Evolutionary conservation across 306 rosid genomes (phyloP).

Genomic region (Cercis canadensis): DNA sequence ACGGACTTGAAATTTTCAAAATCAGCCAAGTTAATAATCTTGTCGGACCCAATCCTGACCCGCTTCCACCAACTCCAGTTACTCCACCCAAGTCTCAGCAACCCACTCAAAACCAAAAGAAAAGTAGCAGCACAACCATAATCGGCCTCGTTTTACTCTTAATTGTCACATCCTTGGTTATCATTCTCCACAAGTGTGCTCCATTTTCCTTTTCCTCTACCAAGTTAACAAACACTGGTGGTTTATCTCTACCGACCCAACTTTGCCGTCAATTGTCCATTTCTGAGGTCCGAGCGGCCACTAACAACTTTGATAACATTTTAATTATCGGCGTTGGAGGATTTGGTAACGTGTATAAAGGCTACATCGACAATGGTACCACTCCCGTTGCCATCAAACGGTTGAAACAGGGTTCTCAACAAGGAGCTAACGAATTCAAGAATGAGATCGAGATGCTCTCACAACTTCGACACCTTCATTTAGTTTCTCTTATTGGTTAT

Average conservation of each 20-base stretch:
- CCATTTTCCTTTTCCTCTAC: background rate
- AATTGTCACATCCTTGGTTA: no score
- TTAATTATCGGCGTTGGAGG: constrained; percentile 2
- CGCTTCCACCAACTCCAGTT: background rate
- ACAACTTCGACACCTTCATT: constrained; percentile 7
- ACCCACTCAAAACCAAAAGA: constrained; percentile 6
- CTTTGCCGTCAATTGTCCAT: constrained; percentile 21
- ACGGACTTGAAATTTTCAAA: constrained; percentile 54
- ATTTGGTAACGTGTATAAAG: constrained; percentile 31
- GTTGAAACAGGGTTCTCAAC: constrained; percentile 3
- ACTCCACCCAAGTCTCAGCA: background rate
- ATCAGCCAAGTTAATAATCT: constrained; percentile 18
- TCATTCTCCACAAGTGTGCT: background rate
- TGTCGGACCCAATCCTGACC: constrained; percentile 33
- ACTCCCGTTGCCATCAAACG: constrained; percentile 27
- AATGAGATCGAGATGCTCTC: constrained; percentile 27
- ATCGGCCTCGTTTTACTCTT: background rate
- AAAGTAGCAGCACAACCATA: background rate
- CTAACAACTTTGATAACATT: background rate
- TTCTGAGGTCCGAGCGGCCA: constrained; percentile 7
- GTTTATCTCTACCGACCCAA: background rate
- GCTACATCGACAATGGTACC: background rate
- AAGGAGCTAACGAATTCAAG: background rate
- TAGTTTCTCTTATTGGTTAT: constrained; percentile 22
- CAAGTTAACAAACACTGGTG: no score